Percentiles rank a stretch among this genome's conserved stretches.
Conservation (phyloP, 1,284 basidiomycete species). For the Cutaneotrichosporon spelunceum region DNA sequence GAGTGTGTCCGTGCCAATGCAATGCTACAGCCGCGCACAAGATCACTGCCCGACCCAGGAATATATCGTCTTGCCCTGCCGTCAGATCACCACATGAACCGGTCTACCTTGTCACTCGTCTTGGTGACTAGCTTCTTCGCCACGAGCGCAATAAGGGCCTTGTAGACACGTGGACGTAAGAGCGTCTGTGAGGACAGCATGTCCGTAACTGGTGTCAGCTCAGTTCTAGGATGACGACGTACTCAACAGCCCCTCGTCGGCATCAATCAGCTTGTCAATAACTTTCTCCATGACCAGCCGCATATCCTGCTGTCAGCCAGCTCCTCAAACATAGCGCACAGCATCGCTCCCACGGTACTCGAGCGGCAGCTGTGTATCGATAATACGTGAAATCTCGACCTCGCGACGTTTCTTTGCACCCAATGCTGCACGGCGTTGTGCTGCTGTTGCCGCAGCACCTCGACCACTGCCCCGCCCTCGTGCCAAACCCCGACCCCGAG, state of each 20-base stretch:
- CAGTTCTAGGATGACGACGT: neutral
- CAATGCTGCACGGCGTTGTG: conserved; percentile 25
- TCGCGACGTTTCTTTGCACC: conserved; percentile 76
- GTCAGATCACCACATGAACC: neutral
- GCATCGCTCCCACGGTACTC: conserved; percentile 69
- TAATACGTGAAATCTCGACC: conserved; percentile 63
- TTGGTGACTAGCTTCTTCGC: conserved; percentile 81
- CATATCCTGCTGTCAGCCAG: conserved; percentile 56
- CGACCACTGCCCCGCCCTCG: conserved; percentile 7
- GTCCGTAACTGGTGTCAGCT: conserved; percentile 62
- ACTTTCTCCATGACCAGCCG: conserved; percentile 73
- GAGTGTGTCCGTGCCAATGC: no score
- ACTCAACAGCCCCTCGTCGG: conserved; percentile 35
- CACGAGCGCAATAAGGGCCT: conserved; percentile 85
- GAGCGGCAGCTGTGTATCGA: conserved; percentile 69
- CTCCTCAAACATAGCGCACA: neutral
- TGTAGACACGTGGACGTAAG: conserved; percentile 84
- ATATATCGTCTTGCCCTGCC: conserved; percentile 21
- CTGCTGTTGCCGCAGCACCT: conserved; percentile 6
- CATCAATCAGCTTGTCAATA: conserved; percentile 45
- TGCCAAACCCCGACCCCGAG: neutral
- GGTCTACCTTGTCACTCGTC: conserved; percentile 51
- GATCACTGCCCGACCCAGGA: conserved; percentile 8
- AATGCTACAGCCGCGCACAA: no score
- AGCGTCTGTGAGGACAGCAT: conserved; percentile 76